A percentile compares a stretch with the other conserved stretches of the same genome.
phyloP scores from a whole-genome alignment of 75 land plant species.

The Cunninghamia lanceolata region DNA sequence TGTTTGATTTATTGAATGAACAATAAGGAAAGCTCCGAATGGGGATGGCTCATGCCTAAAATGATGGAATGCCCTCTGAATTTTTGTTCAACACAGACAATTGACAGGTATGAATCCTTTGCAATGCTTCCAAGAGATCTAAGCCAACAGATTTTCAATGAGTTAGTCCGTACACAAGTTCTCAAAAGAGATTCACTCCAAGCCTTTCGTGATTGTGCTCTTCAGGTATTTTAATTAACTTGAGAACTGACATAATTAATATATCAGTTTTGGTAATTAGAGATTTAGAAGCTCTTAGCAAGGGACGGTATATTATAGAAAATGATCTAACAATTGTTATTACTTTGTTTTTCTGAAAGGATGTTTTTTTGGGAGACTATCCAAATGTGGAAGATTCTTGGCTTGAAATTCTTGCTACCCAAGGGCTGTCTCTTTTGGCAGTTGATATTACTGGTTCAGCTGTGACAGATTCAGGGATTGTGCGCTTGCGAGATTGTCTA shows the following conservation, averaged over 20 bases:
- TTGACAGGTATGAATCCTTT: conserved; percentile 47
- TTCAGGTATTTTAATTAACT: conserved; percentile 62
- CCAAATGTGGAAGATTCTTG: conserved; percentile 81
- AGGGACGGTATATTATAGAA: background rate
- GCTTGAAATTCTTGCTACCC: conserved; percentile 85
- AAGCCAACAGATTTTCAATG: conserved; percentile 87
- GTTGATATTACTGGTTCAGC: conserved; percentile 80
- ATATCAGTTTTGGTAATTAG: background rate
- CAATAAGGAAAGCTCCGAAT: background rate
- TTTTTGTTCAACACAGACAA: conserved; percentile 44
- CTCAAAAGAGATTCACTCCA: conserved; percentile 47
- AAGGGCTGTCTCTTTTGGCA: conserved; percentile 77
- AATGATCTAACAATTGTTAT: background rate
- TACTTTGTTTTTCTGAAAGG: conserved; percentile 43
- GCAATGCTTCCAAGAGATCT: conserved; percentile 84
- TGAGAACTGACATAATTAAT: background rate
- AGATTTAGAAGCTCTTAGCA: background rate
- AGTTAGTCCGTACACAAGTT: conserved; percentile 57
- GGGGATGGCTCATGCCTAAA: background rate
- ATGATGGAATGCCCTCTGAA: background rate
- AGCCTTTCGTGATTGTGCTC: conserved; percentile 81
- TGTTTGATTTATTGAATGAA: conserved; percentile 7
- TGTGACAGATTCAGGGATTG: conserved; percentile 74
- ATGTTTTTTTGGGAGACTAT: conserved; percentile 77
- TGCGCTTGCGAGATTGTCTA: conserved; percentile 47